A percentile compares a stretch with the other conserved stretches of the same genome.
phyloP scores from a whole-genome alignment of 345 rosid species.

The Hevea brasiliensis region DNA sequence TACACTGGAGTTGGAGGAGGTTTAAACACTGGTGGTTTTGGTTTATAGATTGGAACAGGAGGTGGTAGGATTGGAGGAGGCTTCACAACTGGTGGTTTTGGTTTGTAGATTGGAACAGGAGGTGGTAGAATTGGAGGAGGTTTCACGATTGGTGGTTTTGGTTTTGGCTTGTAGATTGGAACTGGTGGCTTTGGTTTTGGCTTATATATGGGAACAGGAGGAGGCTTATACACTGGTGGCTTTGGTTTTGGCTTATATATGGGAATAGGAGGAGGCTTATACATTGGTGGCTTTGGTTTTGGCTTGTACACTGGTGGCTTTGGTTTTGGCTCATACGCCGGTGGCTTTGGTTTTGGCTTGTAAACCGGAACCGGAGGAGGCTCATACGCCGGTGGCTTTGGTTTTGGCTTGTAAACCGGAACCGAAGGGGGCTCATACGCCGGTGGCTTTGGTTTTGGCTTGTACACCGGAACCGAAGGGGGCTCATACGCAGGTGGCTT shows the following conservation, averaged over 20 bases:
- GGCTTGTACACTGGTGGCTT: slow-evolving; percentile 23
- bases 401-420: slow-evolving; percentile 25
- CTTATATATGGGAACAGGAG: slow-evolving; percentile 19
- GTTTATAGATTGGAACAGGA: background rate
- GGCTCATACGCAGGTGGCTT: background rate
- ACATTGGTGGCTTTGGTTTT: background rate
- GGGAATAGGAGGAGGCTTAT: slow-evolving; percentile 11
- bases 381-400: background rate
- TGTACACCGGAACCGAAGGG: slow-evolving; percentile 14
- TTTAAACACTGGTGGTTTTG: background rate
- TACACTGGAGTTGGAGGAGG: background rate
- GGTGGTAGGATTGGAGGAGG: slow-evolving; percentile 10
- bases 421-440: background rate
- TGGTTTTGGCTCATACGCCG: slow-evolving; percentile 24
- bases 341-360: background rate
- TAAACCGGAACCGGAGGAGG: slow-evolving; percentile 14
- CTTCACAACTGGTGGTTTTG: background rate
- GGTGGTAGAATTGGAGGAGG: no score
- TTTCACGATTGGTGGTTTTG: background rate
- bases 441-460: slow-evolving; percentile 18
- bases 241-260: slow-evolving; percentile 17
- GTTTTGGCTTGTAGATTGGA: slow-evolving; percentile 15
- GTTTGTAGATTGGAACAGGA: slow-evolving; percentile 22
- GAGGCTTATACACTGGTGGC: background rate
- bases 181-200: slow-evolving; percentile 1